Evolutionary conservation across 495 filamentous ascomycete genomes (phyloP).

Genomic region (Tirmania nivea): DNA sequence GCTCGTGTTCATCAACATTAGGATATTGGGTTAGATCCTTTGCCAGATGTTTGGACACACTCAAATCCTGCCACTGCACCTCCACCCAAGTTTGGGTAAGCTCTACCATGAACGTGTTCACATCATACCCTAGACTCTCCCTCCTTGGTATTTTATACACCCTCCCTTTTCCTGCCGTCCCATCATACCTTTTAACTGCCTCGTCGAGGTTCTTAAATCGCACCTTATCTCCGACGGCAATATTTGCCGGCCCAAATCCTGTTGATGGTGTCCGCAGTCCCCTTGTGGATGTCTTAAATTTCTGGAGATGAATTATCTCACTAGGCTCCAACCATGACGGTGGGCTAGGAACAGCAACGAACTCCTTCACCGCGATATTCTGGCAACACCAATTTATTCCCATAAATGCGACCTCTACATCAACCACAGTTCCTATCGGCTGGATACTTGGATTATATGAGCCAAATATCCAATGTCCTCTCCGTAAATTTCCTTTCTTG

Average conservation of each 20-base stretch:
- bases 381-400: constrained; percentile 31
- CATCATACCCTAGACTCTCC: constrained; percentile 33
- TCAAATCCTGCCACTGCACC: constrained; percentile 39
- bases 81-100: constrained; percentile 26
- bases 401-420: constrained; percentile 23
- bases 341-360: constrained; percentile 9
- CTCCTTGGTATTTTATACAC: constrained; percentile 26
- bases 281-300: constrained; percentile 13
- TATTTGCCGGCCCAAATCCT: neutral
- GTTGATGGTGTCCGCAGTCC: constrained; percentile 3
- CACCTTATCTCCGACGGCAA: constrained; percentile 25
- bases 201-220: constrained; percentile 30
- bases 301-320: constrained; percentile 8
- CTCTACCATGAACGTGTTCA: constrained; percentile 33
- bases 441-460: constrained; percentile 25
- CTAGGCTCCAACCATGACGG: constrained; percentile 6
- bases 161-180: constrained; percentile 9
- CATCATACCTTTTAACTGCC: constrained; percentile 29
- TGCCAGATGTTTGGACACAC: constrained; percentile 25
- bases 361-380: constrained; percentile 21
- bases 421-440: constrained; percentile 29
- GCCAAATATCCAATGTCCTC: constrained; percentile 29
- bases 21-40: constrained; percentile 26
- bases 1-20: constrained; percentile 31
- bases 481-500: constrained; percentile 28